phyloP scores from a whole-genome alignment of 108 stramenopile genomes.

The Stephanodiscus triporus region DNA sequence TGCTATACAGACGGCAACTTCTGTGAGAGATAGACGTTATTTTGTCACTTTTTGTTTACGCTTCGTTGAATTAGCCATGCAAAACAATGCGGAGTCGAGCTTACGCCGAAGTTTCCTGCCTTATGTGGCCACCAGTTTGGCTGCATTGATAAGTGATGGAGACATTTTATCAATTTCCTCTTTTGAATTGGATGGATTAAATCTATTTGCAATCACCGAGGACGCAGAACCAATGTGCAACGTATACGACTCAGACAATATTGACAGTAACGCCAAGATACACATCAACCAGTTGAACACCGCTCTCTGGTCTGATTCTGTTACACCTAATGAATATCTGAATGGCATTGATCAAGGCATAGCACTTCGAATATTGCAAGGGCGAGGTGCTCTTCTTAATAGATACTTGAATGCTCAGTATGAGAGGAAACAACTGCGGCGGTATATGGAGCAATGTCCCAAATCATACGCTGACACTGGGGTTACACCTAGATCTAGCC shows the following conservation, averaged over 20 bases:
- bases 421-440: slow-evolving; percentile 33
- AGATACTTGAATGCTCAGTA: slow-evolving; percentile 29
- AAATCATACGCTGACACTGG: neutral
- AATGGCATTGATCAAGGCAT: slow-evolving; percentile 14
- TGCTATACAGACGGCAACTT: slow-evolving; percentile 1
- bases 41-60: slow-evolving; percentile 42
- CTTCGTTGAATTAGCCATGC: slow-evolving; percentile 36
- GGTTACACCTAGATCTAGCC: slow-evolving; percentile 1
- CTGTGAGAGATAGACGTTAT: slow-evolving; percentile 29
- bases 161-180: slow-evolving; percentile 22
- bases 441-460: neutral
- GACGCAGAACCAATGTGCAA: slow-evolving; percentile 29
- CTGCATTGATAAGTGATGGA: slow-evolving; percentile 37
- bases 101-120: slow-evolving; percentile 47
- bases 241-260: slow-evolving; percentile 10
- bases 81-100: slow-evolving; percentile 17
- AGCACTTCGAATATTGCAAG: slow-evolving; percentile 27
- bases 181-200: slow-evolving; percentile 44
- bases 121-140: slow-evolving; percentile 37
- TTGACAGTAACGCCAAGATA: slow-evolving; percentile 1
- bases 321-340: slow-evolving; percentile 21
- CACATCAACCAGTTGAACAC: slow-evolving; percentile 9
- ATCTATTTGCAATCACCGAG: slow-evolving; percentile 34
- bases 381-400: slow-evolving; percentile 44
- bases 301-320: slow-evolving; percentile 39